Conservation (phyloP, 1,284 basidiomycete species). For the Naganishia albida region DNA sequence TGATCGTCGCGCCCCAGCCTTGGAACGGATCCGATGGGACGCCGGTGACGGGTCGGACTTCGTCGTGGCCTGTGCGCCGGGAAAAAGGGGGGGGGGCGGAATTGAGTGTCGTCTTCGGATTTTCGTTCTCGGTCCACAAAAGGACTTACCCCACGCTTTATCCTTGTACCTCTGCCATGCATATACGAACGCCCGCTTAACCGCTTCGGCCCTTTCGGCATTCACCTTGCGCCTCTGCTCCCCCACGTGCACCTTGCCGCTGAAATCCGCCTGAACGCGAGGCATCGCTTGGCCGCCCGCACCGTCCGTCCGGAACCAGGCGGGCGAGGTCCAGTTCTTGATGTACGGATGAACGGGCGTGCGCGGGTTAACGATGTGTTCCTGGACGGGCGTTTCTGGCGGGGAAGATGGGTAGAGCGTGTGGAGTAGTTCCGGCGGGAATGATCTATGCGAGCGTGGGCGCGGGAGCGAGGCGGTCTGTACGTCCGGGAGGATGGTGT, state of each 20-base stretch:
- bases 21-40: constrained; percentile 48
- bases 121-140: too few relatives aligned
- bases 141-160: constrained; percentile 51
- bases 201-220: constrained; percentile 45
- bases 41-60: constrained; percentile 47
- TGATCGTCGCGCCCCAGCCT: constrained; percentile 79
- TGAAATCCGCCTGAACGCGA: constrained; percentile 40
- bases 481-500: constrained; percentile 44
- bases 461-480: constrained; percentile 32
- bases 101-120: constrained; percentile 23
- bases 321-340: constrained; percentile 42
- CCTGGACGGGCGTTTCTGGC: constrained; percentile 6
- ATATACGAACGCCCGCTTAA: constrained; percentile 51
- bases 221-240: constrained; percentile 18
- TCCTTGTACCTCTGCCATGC: constrained; percentile 55
- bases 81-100: too few relatives aligned
- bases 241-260: constrained; percentile 33
- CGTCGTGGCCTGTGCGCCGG: constrained; percentile 53
- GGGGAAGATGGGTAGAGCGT: constrained; percentile 41
- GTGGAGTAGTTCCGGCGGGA: constrained; percentile 38
- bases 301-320: constrained; percentile 33
- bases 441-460: constrained; percentile 34
- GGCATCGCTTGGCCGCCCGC: constrained; percentile 40
- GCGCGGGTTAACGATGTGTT: constrained; percentile 19
- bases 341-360: constrained; percentile 38